Evolutionary conservation across 768 basidiomycete genomes (phyloP), one percentile per base, ranked within the genome.

Genomic region (Dioszegia hungarica): DNA sequence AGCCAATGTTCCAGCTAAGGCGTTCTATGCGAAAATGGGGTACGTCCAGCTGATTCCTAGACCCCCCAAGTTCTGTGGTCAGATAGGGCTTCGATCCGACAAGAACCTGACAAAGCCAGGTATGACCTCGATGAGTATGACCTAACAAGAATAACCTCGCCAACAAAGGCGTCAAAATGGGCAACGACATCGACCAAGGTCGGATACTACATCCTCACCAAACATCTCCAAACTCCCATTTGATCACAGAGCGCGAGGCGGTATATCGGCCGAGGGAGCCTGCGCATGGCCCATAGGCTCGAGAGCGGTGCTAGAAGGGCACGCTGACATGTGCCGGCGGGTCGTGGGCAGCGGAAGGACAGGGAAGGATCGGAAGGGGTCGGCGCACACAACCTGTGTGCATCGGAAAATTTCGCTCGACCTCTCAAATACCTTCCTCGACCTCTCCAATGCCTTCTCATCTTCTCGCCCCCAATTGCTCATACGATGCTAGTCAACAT

Each of bases 81-180:
- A n/a, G n/a, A n/a, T n/a, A n/a, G n/a, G n/a, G n/a, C n/a, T n/a
- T 72, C 33, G 70, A 72, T 48, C 70, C 70, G 3, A 67, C 65
- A 20, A 27, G 57, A 14, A 62, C n/a, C n/a, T n/a, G n/a, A n/a
- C n/a, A n/a, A n/a, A n/a, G n/a, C n/a, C n/a, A n/a, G n/a, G n/a
- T n/a, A n/a, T n/a, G n/a, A n/a, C n/a, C n/a, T n/a, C n/a, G n/a
- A n/a, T n/a, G n/a, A n/a, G n/a, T n/a, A n/a, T n/a, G n/a, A n/a
- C n/a, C n/a, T n/a, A n/a, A n/a, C n/a, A n/a, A n/a, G n/a, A n/a
- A n/a, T n/a, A n/a, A n/a, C n/a, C n/a, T n/a, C n/a, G n/a, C n/a
- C n/a, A n/a, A n/a, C n/a, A n/a, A 51, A 44, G 34, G 14, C 63
- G 64, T 22, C 56, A 64, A 20, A 20, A 43, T n/a, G 20, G 4